Conservation (phyloP, 495 filamentous ascomycete genomes). For the Jackrogersella multiformis region DNA sequence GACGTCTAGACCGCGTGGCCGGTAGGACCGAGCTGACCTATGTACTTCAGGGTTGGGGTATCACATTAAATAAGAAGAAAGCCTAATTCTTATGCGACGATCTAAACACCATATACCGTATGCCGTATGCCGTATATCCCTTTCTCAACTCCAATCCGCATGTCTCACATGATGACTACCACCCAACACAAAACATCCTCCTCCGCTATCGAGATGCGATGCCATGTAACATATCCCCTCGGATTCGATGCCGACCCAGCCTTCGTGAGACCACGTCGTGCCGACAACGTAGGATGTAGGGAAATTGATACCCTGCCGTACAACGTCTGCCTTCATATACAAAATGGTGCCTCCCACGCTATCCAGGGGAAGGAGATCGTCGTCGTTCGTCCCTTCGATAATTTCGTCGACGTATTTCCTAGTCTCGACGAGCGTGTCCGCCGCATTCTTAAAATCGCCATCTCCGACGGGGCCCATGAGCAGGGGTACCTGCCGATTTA, state of each 20-base stretch:
- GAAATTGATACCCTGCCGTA: conserved; percentile 38
- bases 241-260: conserved; percentile 35
- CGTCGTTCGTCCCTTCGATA: conserved; percentile 33
- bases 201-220: conserved; percentile 33
- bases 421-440: conserved; percentile 44
- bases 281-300: conserved; percentile 34
- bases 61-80: conserved; percentile 13
- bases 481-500: conserved; percentile 35
- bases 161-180: conserved; percentile 37
- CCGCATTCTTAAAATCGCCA: conserved; percentile 51
- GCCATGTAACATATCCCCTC: conserved; percentile 34
- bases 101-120: too few species aligned
- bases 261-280: conserved; percentile 39
- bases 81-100: conserved; percentile 1
- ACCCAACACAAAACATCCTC: conserved; percentile 35
- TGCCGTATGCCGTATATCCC: neutral
- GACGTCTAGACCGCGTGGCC: neutral
- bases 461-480: conserved; percentile 53
- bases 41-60: too few species aligned
- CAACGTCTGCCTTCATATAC: conserved; percentile 24
- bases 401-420: conserved; percentile 31
- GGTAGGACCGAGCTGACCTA: neutral
- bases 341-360: conserved; percentile 38
- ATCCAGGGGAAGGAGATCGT: conserved; percentile 35
- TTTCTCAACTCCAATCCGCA: conserved; percentile 30